Evolutionary conservation across 352 stramenopile species (phyloP), one percentile per base, ranked within the genome.

Genomic region (Phytophthora foliorum): DNA sequence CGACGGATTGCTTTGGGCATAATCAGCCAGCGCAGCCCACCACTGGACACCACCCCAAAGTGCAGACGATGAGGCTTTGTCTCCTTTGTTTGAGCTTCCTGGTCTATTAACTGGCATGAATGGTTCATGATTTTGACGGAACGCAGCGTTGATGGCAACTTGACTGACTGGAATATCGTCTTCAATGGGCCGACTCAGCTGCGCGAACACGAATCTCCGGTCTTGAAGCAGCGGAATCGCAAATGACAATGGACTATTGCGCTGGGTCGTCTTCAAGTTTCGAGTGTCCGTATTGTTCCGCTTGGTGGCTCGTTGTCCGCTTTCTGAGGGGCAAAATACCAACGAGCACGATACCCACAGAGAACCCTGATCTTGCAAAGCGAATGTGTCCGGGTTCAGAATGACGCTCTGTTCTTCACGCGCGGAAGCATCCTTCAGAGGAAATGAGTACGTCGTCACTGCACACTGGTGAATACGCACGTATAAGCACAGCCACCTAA

Each of bases 301-400:
- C 17, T 53, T 62, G 24, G 5, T 58, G 29, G 56, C 52, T 55
- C 21, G 29, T 16, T 21, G 2, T 11, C 7, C 22, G 32, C 48
- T 41, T 31, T 22, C 16, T 41, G 24, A 60, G 22, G 80, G 64
- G 42, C 66, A 75, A 68, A 88, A 88, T 38, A 78, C 16, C 24
- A 88, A 67, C n/a, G 63, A 75, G 25, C 75, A 80, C 17, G 77
- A 84, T 8, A 77, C 70, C 24, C 57, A 55, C 42, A 88, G 16
- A 34, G 45, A 52, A 7, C 60, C 72, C 51, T 69, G 60, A 7
- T 84, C 67, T 29, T 75, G 60, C 2, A 64, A 34, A 54, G 53
- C 25, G 16, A 83, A 27, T 25, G 42, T 75, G 17, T 78, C 75
- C 29, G 58, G 59, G 27, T 82, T 59, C 6, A 88, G 48, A 16